Conservation (phyloP, 441 rosid species). For the Mallotus repandus region DNA sequence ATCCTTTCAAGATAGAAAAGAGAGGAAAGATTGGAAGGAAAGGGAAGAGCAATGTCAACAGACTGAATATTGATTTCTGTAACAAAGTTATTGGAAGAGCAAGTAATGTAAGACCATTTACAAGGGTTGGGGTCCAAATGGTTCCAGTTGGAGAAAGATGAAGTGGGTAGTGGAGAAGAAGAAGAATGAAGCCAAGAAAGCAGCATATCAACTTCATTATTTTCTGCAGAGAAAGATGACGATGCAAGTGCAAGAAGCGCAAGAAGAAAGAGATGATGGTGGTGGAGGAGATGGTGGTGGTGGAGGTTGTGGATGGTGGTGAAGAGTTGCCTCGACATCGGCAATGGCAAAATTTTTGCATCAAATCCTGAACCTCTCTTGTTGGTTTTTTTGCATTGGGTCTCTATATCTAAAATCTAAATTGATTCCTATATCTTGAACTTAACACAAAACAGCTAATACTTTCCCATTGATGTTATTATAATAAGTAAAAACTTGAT, state of each 20-base stretch:
- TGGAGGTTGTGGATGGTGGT: conserved; percentile 29
- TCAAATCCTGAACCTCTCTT: conserved; percentile 60
- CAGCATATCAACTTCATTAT: conserved; percentile 56
- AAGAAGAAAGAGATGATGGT: conserved; percentile 30
- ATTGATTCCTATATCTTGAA: conserved; percentile 26
- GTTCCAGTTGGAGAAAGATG: conserved; percentile 67
- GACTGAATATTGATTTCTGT: conserved; percentile 63
- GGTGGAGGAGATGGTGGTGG: conserved; percentile 24
- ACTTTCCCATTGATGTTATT: too few relatives aligned
- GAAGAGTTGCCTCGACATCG: conserved; percentile 64
- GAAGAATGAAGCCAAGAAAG: conserved; percentile 77
- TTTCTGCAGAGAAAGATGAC: conserved; percentile 29
- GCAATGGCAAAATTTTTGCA: conserved; percentile 46
- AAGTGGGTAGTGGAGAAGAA: conserved; percentile 32
- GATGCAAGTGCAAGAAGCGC: conserved; percentile 31
- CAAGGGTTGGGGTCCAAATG: conserved; percentile 60
- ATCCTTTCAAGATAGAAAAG: conserved; percentile 49
- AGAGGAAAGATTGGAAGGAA: conserved; percentile 56
- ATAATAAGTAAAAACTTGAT: neutral
- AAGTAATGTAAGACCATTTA: conserved; percentile 74
- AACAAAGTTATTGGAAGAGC: conserved; percentile 64
- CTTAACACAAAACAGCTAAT: conserved; percentile 12
- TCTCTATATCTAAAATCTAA: conserved; percentile 32
- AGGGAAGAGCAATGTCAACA: conserved; percentile 49
- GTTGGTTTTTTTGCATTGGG: conserved; percentile 56